Percentiles rank a stretch among this genome's conserved stretches.
Evolutionary conservation across 2,329 filamentous ascomycete species (phyloP).

Genomic region (Mycocentrospora acerina): DNA sequence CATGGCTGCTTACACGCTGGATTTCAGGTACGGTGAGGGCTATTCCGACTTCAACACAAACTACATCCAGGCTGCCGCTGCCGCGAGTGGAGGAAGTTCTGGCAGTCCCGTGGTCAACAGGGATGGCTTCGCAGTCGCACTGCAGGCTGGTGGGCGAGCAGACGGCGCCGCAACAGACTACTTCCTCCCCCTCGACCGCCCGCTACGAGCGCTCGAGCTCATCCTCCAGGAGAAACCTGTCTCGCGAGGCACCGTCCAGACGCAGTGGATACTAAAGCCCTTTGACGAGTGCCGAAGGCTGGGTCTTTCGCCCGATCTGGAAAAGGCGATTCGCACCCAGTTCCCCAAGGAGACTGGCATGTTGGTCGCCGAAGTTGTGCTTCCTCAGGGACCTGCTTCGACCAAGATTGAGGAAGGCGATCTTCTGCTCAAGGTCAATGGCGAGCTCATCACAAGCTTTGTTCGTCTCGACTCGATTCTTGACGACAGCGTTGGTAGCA

Average conservation of each 20-base stretch:
- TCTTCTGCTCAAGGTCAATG: constrained; percentile 90
- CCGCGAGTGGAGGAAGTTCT: constrained; percentile 95
- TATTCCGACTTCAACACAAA: constrained; percentile 97
- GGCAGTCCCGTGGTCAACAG: constrained; percentile 97
- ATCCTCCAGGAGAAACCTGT: constrained; percentile 75
- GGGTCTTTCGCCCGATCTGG: constrained; percentile 81
- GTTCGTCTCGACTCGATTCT: constrained; percentile 87
- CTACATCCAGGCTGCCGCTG: constrained; percentile 97
- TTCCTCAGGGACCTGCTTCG: constrained; percentile 86
- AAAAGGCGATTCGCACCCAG: constrained; percentile 76
- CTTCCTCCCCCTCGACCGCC: constrained; percentile 90
- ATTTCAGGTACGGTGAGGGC: constrained; percentile 74
- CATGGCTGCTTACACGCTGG: too few species aligned
- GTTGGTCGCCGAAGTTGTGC: constrained; percentile 92
- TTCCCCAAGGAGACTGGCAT: constrained; percentile 96
- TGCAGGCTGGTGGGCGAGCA: constrained; percentile 90
- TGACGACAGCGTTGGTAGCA: constrained; percentile 79
- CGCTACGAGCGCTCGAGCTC: constrained; percentile 81
- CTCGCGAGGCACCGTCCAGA: constrained; percentile 94
- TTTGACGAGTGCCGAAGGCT: constrained; percentile 95
- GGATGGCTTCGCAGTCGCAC: constrained; percentile 84
- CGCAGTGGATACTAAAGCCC: constrained; percentile 93
- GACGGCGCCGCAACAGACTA: constrained; percentile 98
- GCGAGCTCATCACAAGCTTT: constrained; percentile 89
- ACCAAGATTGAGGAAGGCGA: constrained; percentile 91